Evolutionary conservation across 768 basidiomycete genomes (phyloP).

Genomic region (Amylocystis lapponica): DNA sequence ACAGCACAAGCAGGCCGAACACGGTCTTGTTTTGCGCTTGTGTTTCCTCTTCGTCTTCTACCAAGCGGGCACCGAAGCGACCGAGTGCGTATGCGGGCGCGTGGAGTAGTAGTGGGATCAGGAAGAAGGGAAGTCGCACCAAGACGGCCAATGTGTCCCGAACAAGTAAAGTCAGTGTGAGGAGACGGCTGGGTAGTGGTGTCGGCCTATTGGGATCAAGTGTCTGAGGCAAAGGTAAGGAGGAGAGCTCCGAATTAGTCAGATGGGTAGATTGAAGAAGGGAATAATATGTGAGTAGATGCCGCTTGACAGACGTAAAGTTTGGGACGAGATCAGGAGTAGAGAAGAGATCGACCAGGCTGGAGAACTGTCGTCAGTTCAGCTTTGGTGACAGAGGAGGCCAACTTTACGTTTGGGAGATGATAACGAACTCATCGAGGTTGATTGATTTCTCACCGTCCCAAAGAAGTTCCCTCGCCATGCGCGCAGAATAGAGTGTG

Average conservation of each 20-base stretch:
- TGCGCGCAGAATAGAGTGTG: conserved; percentile 81
- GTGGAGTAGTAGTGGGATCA: conserved; percentile 79
- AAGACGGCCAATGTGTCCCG: conserved; percentile 70
- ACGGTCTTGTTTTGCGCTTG: conserved; percentile 97
- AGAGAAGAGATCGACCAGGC: conserved; percentile 85
- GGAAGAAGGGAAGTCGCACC: conserved; percentile 81
- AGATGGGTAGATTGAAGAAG: conserved; percentile 77
- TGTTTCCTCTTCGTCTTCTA: conserved; percentile 86
- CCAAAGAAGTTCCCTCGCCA: conserved; percentile 94
- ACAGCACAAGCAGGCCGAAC: conserved; percentile 70
- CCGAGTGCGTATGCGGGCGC: conserved; percentile 83
- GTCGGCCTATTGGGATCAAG: conserved; percentile 73
- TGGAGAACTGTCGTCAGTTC: conserved; percentile 26
- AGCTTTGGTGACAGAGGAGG: neutral
- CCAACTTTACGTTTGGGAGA: conserved; percentile 85
- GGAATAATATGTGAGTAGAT: conserved; percentile 84
- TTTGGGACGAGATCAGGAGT: conserved; percentile 56
- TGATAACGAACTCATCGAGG: conserved; percentile 73
- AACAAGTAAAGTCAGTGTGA: conserved; percentile 71
- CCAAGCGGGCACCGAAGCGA: conserved; percentile 64
- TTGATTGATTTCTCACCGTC: conserved; percentile 70
- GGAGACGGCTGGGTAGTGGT: conserved; percentile 76
- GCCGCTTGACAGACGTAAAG: conserved; percentile 54
- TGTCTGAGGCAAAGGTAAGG: conserved; percentile 77
- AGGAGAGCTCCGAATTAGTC: conserved; percentile 78